phyloP scores from a whole-genome alignment of 768 basidiomycete species.

The Cystobasidium onofrii region DNA sequence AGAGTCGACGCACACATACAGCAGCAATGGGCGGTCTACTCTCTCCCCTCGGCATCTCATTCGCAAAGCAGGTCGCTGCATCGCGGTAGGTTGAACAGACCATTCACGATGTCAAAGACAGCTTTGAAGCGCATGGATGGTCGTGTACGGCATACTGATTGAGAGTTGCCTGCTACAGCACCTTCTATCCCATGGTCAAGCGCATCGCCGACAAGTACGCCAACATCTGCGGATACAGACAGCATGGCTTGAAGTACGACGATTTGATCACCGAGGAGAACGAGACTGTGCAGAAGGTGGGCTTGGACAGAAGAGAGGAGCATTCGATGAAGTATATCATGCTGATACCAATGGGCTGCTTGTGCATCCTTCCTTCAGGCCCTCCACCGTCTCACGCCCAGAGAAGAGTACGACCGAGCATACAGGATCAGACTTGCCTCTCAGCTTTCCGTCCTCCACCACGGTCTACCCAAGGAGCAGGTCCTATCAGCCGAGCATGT shows the following conservation, averaged over 20 bases:
- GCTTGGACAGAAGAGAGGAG: not conserved
- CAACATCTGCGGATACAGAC: slow-evolving; percentile 69
- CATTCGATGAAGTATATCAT: not conserved
- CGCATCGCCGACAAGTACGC: slow-evolving; percentile 79
- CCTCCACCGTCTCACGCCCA: slow-evolving; percentile 65
- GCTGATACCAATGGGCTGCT: not conserved
- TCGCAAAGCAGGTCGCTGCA: slow-evolving; percentile 2
- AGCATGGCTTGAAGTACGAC: slow-evolving; percentile 73
- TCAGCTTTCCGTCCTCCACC: slow-evolving; percentile 70
- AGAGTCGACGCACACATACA: not conserved
- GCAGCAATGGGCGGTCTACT: not conserved
- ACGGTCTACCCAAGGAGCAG: slow-evolving; percentile 67
- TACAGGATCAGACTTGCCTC: slow-evolving; percentile 68
- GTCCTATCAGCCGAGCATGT: slow-evolving; percentile 74
- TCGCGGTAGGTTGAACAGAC: slow-evolving; percentile 2
- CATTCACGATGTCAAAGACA: too few relatives aligned
- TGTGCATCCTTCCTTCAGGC: slow-evolving; percentile 62
- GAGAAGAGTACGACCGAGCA: slow-evolving; percentile 78
- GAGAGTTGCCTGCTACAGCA: slow-evolving; percentile 47
- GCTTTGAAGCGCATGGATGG: too few relatives aligned
- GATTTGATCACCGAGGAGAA: slow-evolving; percentile 85
- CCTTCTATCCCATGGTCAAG: slow-evolving; percentile 60
- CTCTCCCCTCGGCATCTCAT: slow-evolving; percentile 24
- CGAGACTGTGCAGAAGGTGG: slow-evolving; percentile 66
- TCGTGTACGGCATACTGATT: not conserved